A percentile compares a stretch with the other conserved stretches of the same genome.
These are phyloP conservation scores for Pleurotus ostreatus DNA, from an alignment of 768 basidiomycete species.

Conservation along the genomic window DNA sequence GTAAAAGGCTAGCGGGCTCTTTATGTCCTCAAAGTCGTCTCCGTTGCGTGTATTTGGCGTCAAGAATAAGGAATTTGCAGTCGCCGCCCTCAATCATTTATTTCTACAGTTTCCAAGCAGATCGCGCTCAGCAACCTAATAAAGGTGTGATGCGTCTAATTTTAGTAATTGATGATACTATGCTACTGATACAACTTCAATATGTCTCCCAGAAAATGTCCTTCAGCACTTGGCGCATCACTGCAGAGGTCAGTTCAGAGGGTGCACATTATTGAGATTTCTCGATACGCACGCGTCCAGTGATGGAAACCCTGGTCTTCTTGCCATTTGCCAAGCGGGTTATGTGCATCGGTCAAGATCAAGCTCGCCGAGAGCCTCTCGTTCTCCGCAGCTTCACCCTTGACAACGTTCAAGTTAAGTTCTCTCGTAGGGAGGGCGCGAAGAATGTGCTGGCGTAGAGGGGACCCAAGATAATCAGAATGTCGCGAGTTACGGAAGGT, in stretches of 20 bases:
- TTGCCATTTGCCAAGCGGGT: slow-evolving; percentile 66
- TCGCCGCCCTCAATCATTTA: neutral
- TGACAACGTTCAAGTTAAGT: slow-evolving; percentile 41
- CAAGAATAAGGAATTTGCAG: neutral
- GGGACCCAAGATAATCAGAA: slow-evolving; percentile 67
- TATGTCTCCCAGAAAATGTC: slow-evolving; percentile 77
- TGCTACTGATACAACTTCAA: slow-evolving; percentile 24
- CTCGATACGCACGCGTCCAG: slow-evolving; percentile 61
- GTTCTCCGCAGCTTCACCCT: slow-evolving; percentile 26
- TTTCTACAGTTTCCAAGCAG: neutral
- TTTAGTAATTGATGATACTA: slow-evolving; percentile 4
- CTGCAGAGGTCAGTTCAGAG: slow-evolving; percentile 24
- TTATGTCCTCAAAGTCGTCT: slow-evolving; percentile 5
- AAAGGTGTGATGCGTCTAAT: slow-evolving; percentile 7
- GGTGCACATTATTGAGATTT: neutral
- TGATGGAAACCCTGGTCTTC: slow-evolving; percentile 60
- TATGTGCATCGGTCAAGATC: slow-evolving; percentile 59
- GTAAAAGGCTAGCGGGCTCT: slow-evolving; percentile 6
- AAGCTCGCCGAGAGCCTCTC: slow-evolving; percentile 32
- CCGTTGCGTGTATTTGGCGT: neutral
- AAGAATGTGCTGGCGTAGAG: slow-evolving; percentile 61
- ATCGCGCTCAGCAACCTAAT: neutral
- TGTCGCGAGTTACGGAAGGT: slow-evolving; percentile 51
- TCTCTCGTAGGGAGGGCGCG: slow-evolving; percentile 49
- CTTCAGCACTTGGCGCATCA: slow-evolving; percentile 78